phyloP scores from a whole-genome alignment of 768 basidiomycete species.

The Inosperma sp. region DNA sequence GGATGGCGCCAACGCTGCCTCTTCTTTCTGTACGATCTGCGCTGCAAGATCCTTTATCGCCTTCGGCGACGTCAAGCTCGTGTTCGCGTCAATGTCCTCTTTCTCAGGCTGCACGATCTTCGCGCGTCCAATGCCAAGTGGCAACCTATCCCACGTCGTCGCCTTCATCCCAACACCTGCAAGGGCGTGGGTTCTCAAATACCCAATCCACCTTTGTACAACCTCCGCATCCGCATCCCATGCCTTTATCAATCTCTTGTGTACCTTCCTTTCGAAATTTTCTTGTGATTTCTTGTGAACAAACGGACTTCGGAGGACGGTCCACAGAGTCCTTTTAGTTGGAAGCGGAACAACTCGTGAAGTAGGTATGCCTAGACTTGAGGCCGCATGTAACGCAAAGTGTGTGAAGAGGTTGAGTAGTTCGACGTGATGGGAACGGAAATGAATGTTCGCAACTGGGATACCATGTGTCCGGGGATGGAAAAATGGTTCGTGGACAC shows the following conservation, averaged over 20 bases:
- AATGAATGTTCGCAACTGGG: conserved; percentile 78
- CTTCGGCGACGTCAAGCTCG: conserved; percentile 14
- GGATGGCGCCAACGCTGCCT: too few species aligned
- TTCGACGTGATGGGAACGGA: conserved; percentile 67
- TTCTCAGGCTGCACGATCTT: conserved; percentile 11
- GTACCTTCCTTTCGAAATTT: conserved; percentile 84
- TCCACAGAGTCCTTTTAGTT: conserved; percentile 75
- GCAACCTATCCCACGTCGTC: conserved; percentile 70
- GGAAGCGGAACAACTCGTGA: conserved; percentile 65
- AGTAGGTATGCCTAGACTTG: conserved; percentile 77
- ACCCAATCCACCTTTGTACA: conserved; percentile 75
- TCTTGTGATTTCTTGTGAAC: conserved; percentile 92
- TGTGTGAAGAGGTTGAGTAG: conserved; percentile 77
- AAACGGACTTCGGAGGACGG: conserved; percentile 82
- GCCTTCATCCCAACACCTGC: conserved; percentile 86
- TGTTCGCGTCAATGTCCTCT: conserved; percentile 5
- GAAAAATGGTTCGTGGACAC: conserved; percentile 47
- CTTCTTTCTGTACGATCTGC: conserved; percentile 29
- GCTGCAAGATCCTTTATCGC: conserved; percentile 28
- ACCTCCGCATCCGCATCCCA: conserved; percentile 83
- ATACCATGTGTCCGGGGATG: conserved; percentile 62
- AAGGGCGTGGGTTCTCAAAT: conserved; percentile 68
- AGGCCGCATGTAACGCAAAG: conserved; percentile 79
- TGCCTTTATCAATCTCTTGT: conserved; percentile 84
- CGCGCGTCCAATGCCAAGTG: conserved; percentile 40